Conservation (phyloP, 2,329 filamentous ascomycete species). For the Chaetomium olivaceum region DNA sequence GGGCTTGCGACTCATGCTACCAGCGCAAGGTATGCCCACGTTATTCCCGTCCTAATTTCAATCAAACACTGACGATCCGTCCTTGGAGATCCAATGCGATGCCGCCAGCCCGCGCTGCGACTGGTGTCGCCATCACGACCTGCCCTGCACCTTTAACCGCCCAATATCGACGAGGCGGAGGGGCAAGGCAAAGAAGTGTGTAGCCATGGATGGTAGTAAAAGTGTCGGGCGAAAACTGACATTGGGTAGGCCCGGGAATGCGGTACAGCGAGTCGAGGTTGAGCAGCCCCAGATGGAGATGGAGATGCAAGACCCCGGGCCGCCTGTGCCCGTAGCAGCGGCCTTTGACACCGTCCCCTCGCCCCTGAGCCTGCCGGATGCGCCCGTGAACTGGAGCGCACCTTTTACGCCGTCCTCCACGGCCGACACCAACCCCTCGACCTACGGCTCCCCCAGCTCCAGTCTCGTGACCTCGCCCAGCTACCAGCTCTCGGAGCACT, state of each 20-base stretch:
- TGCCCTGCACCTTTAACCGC: constrained; percentile 48
- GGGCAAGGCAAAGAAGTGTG: constrained; percentile 20
- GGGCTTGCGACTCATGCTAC: constrained; percentile 53
- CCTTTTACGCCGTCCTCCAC: constrained; percentile 11
- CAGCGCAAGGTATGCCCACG: constrained; percentile 46
- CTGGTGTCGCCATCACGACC: constrained; percentile 52
- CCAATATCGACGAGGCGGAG: constrained; percentile 22
- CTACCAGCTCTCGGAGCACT: constrained; percentile 15
- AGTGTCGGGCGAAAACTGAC: not conserved
- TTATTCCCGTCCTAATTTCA: constrained; percentile 4
- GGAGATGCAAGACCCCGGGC: not conserved
- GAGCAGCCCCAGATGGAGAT: not conserved
- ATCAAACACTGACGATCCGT: constrained; percentile 2
- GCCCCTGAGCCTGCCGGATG: not conserved
- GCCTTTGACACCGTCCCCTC: not conserved
- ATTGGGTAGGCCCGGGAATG: not conserved
- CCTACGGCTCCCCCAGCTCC: constrained; percentile 4
- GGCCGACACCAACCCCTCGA: not conserved
- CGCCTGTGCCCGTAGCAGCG: not conserved
- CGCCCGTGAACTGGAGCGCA: not conserved
- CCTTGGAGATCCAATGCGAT: constrained; percentile 51
- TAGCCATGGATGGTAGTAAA: not conserved
- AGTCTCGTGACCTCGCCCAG: constrained; percentile 1
- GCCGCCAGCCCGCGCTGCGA: constrained; percentile 47
- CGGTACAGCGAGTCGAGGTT: not conserved